These are phyloP conservation scores for Calonectria pseudoturangicola DNA, from an alignment of 2,329 filamentous ascomycete genomes.

Conservation along the genomic window DNA sequence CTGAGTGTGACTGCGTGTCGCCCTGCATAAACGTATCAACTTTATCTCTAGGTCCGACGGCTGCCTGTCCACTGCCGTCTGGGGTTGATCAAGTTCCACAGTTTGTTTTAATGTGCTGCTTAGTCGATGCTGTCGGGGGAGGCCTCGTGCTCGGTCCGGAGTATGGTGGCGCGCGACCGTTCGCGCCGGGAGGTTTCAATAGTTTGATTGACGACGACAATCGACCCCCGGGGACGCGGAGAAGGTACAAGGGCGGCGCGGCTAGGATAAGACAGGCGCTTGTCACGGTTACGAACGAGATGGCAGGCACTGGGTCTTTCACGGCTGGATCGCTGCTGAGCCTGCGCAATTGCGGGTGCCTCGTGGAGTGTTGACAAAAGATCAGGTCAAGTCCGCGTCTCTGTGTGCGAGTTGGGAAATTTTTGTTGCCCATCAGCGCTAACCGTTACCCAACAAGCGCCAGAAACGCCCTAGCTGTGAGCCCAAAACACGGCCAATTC, in stretches of 20 bases:
- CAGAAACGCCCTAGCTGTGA: background rate
- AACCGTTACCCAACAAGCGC: slow-evolving; percentile 29
- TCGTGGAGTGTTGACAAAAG: slow-evolving; percentile 25
- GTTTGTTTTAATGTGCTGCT: slow-evolving; percentile 8
- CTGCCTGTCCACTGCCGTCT: slow-evolving; percentile 7
- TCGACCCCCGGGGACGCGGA: slow-evolving; percentile 26
- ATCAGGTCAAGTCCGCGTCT: slow-evolving; percentile 23
- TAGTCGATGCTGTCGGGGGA: background rate
- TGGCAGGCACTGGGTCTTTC: slow-evolving; percentile 2
- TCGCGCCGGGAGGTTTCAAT: slow-evolving; percentile 32
- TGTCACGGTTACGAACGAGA: slow-evolving; percentile 28
- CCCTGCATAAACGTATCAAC: slow-evolving; percentile 45
- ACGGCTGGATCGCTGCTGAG: slow-evolving; percentile 12
- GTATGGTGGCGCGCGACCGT: slow-evolving; percentile 37
- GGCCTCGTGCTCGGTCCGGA: slow-evolving; percentile 27
- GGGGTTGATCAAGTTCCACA: slow-evolving; percentile 17
- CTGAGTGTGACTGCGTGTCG: slow-evolving; percentile 43
- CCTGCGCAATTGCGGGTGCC: slow-evolving; percentile 22
- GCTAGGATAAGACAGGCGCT: slow-evolving; percentile 44
- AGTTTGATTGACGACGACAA: slow-evolving; percentile 33
- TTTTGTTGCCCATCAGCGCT: slow-evolving; percentile 36
- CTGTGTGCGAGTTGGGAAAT: slow-evolving; percentile 31
- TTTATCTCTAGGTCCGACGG: slow-evolving; percentile 32
- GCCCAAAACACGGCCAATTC: background rate
- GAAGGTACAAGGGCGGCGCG: slow-evolving; percentile 38